Evolutionary conservation across 768 basidiomycete genomes (phyloP), one percentile per base, ranked within the genome.

Genomic region (Obba rivulosa): DNA sequence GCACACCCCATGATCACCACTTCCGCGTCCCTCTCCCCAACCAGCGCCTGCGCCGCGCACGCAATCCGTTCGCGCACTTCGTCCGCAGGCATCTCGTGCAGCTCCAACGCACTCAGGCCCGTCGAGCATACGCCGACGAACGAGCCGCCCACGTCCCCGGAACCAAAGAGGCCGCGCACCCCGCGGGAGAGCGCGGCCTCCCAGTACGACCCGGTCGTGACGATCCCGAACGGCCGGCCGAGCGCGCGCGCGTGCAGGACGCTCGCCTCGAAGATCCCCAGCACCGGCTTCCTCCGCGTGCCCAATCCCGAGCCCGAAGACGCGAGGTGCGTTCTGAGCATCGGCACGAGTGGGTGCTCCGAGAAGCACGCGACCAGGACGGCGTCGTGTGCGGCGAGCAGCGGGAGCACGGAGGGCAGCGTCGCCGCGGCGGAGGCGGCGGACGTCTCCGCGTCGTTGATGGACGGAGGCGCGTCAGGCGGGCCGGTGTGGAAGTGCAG

Each of bases 191-290:
- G 51, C 23, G 67, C 54, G 4, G 22, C 41, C 40, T 66, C 68
- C 65, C 68, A 69, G 17, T 62, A 61, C n/a, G 54, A 53, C 4
- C 66, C 69, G 4, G 67, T 70, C 36, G 68, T 68, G 18, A 70
- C 63, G 46, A 70, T 66, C 10, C 65, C 68, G 48, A 67, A 72
- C 16, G 50, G 54, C 24, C 46, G 31, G 13, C 55, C 61, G 42
- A 53, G 46, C 11, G 51, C 49, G 34, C 63, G 43, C 10, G 63
- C 60, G 24, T 64, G 58, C 22, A 66, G 44, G 41, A 68, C 36
- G 41, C 61, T 62, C 9, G 68, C 65, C 47, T 72, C 66, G 54
- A 71, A 65, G 44, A 72, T 69, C 35, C 64, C 66, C 13, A 69
- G 50, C 8, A 66, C 64, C 2, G 62, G 64, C 18, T 31, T n/a